Evolutionary conservation across 257 asterid species (phyloP), one percentile per base, ranked within the genome.

Genomic region (Penstemon barbatus): DNA sequence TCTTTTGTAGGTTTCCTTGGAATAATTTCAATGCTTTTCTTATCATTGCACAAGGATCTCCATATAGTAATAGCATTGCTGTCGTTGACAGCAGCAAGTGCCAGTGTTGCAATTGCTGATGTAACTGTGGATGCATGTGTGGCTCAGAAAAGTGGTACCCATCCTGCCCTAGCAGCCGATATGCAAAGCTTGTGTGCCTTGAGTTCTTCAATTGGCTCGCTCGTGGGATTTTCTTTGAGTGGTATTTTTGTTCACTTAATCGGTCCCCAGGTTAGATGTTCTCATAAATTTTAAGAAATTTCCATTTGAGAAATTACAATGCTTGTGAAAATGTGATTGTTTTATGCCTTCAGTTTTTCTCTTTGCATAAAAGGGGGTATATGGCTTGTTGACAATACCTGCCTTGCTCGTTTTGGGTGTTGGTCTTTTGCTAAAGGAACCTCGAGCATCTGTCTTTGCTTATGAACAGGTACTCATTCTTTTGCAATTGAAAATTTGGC

Each of bases 81-180:
- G 68, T 79, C 87, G 38, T 52, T 94, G 77, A 89, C 97, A 44
- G 89, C 97, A 50, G 93, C 83, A 63, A 91, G 97, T 83, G 96
- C 97, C 56, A 91, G 97, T 15, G 97, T 89, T 63, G 99, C 99
- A 6, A 91, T 94, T 66, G 97, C 99, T 9, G 99, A 94, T 53
- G 99, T 94, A 59, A 94, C 99, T 9, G 86, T 94, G 5, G 99
- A 94, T 75, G 99, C 99, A 25, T 94, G 97, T 54, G 97, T 91
- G 58, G 97, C 96, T 6, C 96, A 91, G 79, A 91, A 84, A 45
- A 94, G 99, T 6, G 92, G 92, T 54, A 66, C 43, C 57, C 87
- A 80, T 76, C 96, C 93, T 61, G 80, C 86, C 46, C 89, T 91
- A 55, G 99, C 99, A 66, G 84, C 96, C 48, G 96, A 94, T 75